Evolutionary conservation across 495 filamentous ascomycete species (phyloP), one percentile per base, ranked within the genome.

Genomic region (Clohesyomyces aquaticus): DNA sequence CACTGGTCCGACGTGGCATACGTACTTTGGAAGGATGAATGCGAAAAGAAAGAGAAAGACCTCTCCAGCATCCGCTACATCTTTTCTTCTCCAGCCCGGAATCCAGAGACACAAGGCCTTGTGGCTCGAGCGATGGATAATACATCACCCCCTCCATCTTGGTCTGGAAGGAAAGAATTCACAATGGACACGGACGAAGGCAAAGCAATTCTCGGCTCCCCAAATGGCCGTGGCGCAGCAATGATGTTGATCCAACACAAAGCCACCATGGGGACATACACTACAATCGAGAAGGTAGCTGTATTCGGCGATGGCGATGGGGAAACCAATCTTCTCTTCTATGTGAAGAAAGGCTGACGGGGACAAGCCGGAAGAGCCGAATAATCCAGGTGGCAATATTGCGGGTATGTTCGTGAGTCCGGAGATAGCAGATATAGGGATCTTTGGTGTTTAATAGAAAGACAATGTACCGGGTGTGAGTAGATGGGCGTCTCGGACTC

Each of bases 211-310:
- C 38, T 58, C 4, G 38, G n/a, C 6, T 46, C 38, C 3, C 55
- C 38, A 14, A 58, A 58, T 28, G 55, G 55, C 1, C 38, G 55
- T 9, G 55, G 55, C 1, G 42, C 42, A 1, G 55, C 55, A 9
- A 38, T 58, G 12, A 6, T 58, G 4, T 42, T 58, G 4, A 58
- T 58, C 23, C 19, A 14, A 19, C 55, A 58, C 26, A 58, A 58
- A 23, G 8, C 12, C 8, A 8, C 21, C 2, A 3, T 58, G 2
- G 55, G 55, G 11, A 3, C 3, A 14, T 26, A 4, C 21, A 46
- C 38, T 1, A 32, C 28, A 18, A 46, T 58, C n/a, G 41, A 48
- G 10, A 58, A 47, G 55, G 42, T 58, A 2, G 12, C 42, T 4
- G 4, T 58, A 23, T 58, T 32, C 32, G 43, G 54, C 22, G 47